Percentiles rank a stretch among this genome's conserved stretches.
Conservation (phyloP, 768 basidiomycete species). For the Clitopilus passeckerianus region DNA sequence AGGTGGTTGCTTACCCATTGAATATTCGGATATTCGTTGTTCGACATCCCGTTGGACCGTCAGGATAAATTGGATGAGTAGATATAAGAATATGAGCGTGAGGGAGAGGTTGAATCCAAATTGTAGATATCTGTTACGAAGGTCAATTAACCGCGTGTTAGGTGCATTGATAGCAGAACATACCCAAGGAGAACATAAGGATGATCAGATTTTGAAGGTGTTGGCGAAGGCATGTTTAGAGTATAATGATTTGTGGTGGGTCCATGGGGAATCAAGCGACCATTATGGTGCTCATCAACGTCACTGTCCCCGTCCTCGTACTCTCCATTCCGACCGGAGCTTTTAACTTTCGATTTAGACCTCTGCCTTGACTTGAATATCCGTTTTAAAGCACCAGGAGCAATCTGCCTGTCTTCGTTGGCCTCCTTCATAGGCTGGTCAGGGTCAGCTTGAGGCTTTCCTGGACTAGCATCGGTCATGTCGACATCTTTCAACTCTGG, state of each 20-base stretch:
- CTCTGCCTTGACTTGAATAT: constrained; percentile 60
- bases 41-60: constrained; percentile 90
- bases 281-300: constrained; percentile 42
- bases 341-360: constrained; percentile 21
- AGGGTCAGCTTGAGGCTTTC: constrained; percentile 20
- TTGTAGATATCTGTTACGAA: constrained; percentile 70
- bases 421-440: constrained; percentile 5
- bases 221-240: constrained; percentile 67
- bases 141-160: constrained; percentile 4
- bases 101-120: constrained; percentile 91
- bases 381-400: constrained; percentile 60
- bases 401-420: constrained; percentile 44
- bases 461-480: constrained; percentile 71
- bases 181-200: constrained; percentile 88
- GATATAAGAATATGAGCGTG: constrained; percentile 77
- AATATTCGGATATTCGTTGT: constrained; percentile 82
- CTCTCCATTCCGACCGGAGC: constrained; percentile 20
- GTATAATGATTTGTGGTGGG: constrained; percentile 75
- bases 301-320: constrained; percentile 36
- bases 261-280: constrained; percentile 30
- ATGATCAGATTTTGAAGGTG: constrained; percentile 50
- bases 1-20: constrained; percentile 60
- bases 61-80: constrained; percentile 80
- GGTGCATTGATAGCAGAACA: constrained; percentile 20
- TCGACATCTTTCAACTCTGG: constrained; percentile 68